Evolutionary conservation across 2,329 filamentous ascomycete species (phyloP).

Genomic region (Thielaviopsis populi): DNA sequence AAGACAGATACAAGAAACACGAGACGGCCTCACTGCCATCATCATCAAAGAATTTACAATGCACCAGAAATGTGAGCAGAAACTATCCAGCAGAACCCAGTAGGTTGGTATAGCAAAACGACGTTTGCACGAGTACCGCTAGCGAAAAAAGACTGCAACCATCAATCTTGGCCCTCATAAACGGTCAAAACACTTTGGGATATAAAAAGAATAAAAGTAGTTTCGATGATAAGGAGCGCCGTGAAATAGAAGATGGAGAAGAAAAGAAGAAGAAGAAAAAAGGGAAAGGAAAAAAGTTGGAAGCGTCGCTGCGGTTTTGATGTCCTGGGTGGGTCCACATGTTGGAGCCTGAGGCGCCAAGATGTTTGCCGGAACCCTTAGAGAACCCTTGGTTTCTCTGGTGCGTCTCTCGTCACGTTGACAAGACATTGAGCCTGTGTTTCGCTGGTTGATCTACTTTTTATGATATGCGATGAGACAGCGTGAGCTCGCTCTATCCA

Average conservation of each 20-base stretch:
- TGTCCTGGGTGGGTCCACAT: neutral
- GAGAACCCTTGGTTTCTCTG: neutral
- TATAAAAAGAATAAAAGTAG: constrained; percentile 36
- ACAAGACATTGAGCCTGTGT: neutral
- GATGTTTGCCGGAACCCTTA: neutral
- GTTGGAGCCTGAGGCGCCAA: constrained; percentile 1
- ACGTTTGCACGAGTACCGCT: constrained; percentile 62
- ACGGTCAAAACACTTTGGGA: constrained; percentile 78
- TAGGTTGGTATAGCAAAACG: constrained; percentile 32
- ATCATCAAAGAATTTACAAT: neutral
- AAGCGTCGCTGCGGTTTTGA: constrained; percentile 10
- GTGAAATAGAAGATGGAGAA: constrained; percentile 42
- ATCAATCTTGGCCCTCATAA: constrained; percentile 67
- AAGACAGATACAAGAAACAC: neutral
- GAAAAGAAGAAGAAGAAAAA: constrained; percentile 24
- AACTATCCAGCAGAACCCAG: constrained; percentile 96
- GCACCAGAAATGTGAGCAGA: constrained; percentile 54
- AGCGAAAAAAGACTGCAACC: constrained; percentile 89
- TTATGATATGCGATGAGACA: neutral
- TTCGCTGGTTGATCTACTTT: neutral
- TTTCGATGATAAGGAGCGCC: constrained; percentile 93
- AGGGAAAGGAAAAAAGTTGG: constrained; percentile 18
- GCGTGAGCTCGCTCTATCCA: neutral
- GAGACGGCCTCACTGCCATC: neutral
- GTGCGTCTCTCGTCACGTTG: neutral